phyloP scores from a whole-genome alignment of 192 early-diverging fungal genomes.

The Lobosporangium transversale region DNA sequence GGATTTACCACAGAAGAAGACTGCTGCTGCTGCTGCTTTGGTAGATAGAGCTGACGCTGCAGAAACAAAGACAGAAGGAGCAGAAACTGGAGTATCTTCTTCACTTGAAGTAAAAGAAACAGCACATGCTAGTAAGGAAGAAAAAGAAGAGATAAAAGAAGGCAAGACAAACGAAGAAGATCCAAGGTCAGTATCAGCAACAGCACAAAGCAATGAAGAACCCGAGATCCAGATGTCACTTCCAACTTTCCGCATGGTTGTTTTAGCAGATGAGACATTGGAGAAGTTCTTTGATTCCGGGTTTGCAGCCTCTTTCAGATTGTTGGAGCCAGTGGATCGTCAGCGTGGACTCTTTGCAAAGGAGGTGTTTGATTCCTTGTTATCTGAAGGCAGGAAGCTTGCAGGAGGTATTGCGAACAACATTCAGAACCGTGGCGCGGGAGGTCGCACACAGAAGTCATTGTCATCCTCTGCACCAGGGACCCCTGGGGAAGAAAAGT shows the following conservation, averaged over 20 bases:
- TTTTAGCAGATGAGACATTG: constrained; percentile 88
- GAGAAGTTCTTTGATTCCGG: constrained; percentile 83
- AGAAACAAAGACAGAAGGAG: background rate
- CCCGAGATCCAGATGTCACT: constrained; percentile 57
- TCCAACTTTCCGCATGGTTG: constrained; percentile 70
- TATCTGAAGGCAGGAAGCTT: constrained; percentile 61
- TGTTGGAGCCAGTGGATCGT: constrained; percentile 67
- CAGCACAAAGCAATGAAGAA: constrained; percentile 11
- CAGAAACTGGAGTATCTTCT: too few relatives aligned
- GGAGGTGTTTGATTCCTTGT: constrained; percentile 67
- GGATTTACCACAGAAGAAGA: constrained; percentile 14
- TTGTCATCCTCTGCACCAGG: constrained; percentile 1
- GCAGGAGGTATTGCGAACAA: constrained; percentile 54
- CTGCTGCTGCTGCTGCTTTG: background rate
- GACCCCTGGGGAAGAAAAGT: background rate
- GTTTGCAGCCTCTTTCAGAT: constrained; percentile 68
- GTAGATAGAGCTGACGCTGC: constrained; percentile 22
- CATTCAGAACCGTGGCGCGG: constrained; percentile 31
- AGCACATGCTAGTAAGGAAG: background rate
- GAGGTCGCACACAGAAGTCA: background rate
- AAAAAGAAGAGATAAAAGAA: background rate
- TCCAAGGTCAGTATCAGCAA: constrained; percentile 1
- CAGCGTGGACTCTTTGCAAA: constrained; percentile 60
- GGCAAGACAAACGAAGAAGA: constrained; percentile 15
- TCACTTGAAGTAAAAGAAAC: too few relatives aligned